Percentiles rank a stretch among this genome's conserved stretches.
These are phyloP conservation scores for Aspergillus fructus DNA, from an alignment of 2,329 filamentous ascomycete genomes.

Conservation along the genomic window DNA sequence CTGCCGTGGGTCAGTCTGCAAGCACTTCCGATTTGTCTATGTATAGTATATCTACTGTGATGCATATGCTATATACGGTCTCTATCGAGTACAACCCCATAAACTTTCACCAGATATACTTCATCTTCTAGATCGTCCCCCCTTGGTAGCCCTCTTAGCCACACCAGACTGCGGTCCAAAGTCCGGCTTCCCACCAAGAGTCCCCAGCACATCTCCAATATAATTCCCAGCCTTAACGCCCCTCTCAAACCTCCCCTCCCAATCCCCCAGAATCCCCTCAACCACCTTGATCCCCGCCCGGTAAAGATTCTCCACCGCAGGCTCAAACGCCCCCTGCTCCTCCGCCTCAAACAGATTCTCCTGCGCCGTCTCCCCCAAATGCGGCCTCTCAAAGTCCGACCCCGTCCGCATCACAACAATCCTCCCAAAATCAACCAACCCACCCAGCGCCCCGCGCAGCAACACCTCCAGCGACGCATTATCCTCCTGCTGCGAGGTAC, in stretches of 20 bases:
- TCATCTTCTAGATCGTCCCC: not conserved
- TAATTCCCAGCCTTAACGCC: constrained; percentile 65
- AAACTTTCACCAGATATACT: not conserved
- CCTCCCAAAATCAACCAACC: constrained; percentile 63
- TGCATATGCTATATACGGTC: no score
- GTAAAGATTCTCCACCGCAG: constrained; percentile 66
- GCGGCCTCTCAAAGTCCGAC: constrained; percentile 71
- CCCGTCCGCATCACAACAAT: constrained; percentile 68
- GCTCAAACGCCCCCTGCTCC: constrained; percentile 63
- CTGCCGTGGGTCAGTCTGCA: no score
- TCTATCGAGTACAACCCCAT: no score
- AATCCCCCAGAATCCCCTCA: constrained; percentile 60
- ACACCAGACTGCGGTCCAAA: constrained; percentile 50
- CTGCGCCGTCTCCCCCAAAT: constrained; percentile 55
- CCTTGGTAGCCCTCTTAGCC: not conserved
- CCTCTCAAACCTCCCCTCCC: constrained; percentile 57
- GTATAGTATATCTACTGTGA: no score
- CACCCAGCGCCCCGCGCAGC: constrained; percentile 57
- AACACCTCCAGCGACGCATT: constrained; percentile 68
- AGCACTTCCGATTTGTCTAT: no score
- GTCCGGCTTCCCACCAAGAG: constrained; percentile 63
- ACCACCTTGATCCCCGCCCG: constrained; percentile 65
- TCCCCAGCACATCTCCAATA: constrained; percentile 70
- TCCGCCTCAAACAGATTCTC: constrained; percentile 61
- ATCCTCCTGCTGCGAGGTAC: constrained; percentile 71